A percentile compares a stretch with the other conserved stretches of the same genome.
Evolutionary conservation across 345 rosid species (phyloP).

Genomic region (Salix suchowensis): DNA sequence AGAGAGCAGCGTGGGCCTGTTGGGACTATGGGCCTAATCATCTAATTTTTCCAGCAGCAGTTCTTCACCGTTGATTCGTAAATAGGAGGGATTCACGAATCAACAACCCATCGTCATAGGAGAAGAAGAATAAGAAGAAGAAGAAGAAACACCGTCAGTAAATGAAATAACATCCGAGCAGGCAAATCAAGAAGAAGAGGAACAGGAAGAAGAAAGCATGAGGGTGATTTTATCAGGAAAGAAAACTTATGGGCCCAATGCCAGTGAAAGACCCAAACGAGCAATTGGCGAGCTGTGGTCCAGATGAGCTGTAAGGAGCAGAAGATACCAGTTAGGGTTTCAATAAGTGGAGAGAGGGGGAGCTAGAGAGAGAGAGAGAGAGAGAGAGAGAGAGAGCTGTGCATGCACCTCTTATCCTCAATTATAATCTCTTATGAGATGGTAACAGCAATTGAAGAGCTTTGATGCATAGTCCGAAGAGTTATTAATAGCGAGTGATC

Average conservation of each 20-base stretch:
- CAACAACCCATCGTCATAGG: neutral
- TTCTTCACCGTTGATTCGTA: neutral
- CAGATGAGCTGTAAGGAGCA: no score
- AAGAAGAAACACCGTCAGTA: neutral
- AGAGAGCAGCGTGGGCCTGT: neutral
- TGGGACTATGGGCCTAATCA: neutral
- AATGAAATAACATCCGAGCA: neutral
- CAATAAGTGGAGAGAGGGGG: no score
- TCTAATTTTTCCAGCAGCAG: neutral
- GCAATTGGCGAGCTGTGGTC: no score
- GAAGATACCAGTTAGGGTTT: no score
- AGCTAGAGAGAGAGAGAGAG: neutral
- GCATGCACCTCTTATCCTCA: neutral
- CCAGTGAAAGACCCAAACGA: no score
- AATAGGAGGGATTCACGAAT: neutral
- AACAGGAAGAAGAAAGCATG: no score
- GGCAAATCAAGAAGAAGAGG: neutral
- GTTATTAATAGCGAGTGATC: slow-evolving; percentile 1
- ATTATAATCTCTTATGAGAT: neutral
- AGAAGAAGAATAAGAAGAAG: no score
- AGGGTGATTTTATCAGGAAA: no score
- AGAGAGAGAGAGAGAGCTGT: neutral
- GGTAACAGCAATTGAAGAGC: neutral
- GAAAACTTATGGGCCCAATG: no score
- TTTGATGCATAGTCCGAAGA: neutral